Percentiles rank a stretch among this genome's conserved stretches.
Evolutionary conservation across 2,329 filamentous ascomycete species (phyloP).

Genomic region (Aspergillus quadricinctus): DNA sequence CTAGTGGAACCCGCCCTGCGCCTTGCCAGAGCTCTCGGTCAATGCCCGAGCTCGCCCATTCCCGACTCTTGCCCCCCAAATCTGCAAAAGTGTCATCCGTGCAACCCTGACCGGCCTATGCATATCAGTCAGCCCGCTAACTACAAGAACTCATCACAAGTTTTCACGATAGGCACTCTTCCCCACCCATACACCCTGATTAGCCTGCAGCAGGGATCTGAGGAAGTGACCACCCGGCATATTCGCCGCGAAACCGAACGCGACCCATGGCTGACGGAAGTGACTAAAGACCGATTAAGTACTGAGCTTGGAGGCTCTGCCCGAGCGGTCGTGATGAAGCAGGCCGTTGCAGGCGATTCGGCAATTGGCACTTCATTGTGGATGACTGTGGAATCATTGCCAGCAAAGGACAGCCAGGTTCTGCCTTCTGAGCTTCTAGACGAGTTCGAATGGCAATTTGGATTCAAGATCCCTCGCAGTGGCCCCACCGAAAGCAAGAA

Average conservation of each 20-base stretch:
- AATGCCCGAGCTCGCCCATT: constrained; percentile 70
- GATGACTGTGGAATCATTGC: constrained; percentile 67
- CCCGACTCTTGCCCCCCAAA: constrained; percentile 83
- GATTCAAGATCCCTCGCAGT: constrained; percentile 68
- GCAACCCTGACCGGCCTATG: constrained; percentile 61
- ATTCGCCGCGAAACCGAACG: constrained; percentile 65
- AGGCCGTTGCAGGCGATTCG: constrained; percentile 68
- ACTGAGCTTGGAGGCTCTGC: constrained; percentile 58
- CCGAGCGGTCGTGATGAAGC: constrained; percentile 73
- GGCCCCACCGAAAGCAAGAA: constrained; percentile 36
- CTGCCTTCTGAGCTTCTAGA: constrained; percentile 49
- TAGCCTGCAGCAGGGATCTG: constrained; percentile 58
- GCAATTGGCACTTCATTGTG: constrained; percentile 66
- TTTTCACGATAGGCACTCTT: constrained; percentile 81
- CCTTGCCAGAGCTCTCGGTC: constrained; percentile 69
- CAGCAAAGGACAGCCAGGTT: constrained; percentile 45
- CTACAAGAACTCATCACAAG: constrained; percentile 66
- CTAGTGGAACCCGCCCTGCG: constrained; percentile 66
- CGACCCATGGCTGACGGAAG: constrained; percentile 70
- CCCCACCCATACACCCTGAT: constrained; percentile 87
- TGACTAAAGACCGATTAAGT: constrained; percentile 67
- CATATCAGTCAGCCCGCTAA: constrained; percentile 61
- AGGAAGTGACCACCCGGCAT: constrained; percentile 59
- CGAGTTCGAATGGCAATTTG: constrained; percentile 87
- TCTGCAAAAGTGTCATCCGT: constrained; percentile 66